A percentile compares a stretch with the other conserved stretches of the same genome.
phyloP scores from a whole-genome alignment of 805 yeast species.

The Saccharomycodes ludwigii region DNA sequence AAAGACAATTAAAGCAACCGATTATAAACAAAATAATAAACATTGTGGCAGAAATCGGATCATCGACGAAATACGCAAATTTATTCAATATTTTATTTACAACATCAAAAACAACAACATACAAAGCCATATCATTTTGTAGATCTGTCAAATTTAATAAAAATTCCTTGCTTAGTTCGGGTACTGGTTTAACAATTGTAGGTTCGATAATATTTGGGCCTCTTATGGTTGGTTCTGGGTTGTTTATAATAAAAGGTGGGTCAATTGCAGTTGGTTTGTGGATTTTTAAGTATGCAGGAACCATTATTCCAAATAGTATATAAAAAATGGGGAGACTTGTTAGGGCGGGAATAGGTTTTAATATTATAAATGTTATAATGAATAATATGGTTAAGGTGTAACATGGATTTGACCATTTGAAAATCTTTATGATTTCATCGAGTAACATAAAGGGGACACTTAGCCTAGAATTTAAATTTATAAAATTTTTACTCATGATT shows the following conservation, averaged over 20 bases:
- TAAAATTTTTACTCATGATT: slow-evolving; percentile 55
- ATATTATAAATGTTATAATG: slow-evolving; percentile 36
- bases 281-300: slow-evolving; percentile 50
- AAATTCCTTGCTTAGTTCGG: slow-evolving; percentile 70
- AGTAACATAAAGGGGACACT: slow-evolving; percentile 48
- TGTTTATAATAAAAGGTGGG: slow-evolving; percentile 19
- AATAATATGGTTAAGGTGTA: slow-evolving; percentile 47
- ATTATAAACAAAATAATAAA: slow-evolving; percentile 29
- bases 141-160: slow-evolving; percentile 68
- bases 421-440: slow-evolving; percentile 41
- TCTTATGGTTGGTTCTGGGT: slow-evolving; percentile 34
- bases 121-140: slow-evolving; percentile 66
- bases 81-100: slow-evolving; percentile 35
- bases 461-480: slow-evolving; percentile 47
- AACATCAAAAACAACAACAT: slow-evolving; percentile 50
- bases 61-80: slow-evolving; percentile 54
- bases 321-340: slow-evolving; percentile 42
- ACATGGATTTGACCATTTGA: slow-evolving; percentile 53
- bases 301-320: slow-evolving; percentile 41
- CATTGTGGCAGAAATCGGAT: slow-evolving; percentile 40
- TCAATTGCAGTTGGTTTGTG: slow-evolving; percentile 46
- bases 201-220: slow-evolving; percentile 40
- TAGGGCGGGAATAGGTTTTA: slow-evolving; percentile 47
- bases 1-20: slow-evolving; percentile 20
- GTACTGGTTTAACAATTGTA: slow-evolving; percentile 54